Percentiles rank a stretch among this genome's conserved stretches.
These are phyloP conservation scores for Martiniozyma abietophila DNA, from an alignment of 805 yeast genomes.

Conservation along the genomic window DNA sequence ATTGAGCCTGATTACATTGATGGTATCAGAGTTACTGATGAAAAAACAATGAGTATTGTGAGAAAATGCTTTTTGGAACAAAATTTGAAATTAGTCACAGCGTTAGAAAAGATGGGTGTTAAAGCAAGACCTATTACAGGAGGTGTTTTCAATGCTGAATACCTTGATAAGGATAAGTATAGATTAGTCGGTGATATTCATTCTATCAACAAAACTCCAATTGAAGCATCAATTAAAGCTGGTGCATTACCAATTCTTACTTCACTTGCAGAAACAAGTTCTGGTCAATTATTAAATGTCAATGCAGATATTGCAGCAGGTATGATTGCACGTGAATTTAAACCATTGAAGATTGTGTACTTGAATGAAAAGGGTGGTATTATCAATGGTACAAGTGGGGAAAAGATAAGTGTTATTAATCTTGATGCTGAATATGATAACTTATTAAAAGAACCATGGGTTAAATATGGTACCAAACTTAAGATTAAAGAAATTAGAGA, in stretches of 20 bases:
- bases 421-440: constrained; percentile 94
- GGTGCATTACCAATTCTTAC: constrained; percentile 97
- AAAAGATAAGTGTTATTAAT: constrained; percentile 81
- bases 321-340: constrained; percentile 91
- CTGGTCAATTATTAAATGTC: constrained; percentile 94
- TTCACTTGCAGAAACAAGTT: constrained; percentile 91
- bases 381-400: constrained; percentile 84
- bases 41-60: constrained; percentile 91
- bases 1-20: constrained; percentile 93
- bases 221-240: constrained; percentile 89
- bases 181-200: constrained; percentile 86
- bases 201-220: constrained; percentile 77
- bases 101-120: constrained; percentile 92
- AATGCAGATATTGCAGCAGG: constrained; percentile 99
- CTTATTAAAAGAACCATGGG: constrained; percentile 92
- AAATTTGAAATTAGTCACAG: constrained; percentile 89
- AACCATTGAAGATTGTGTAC: constrained; percentile 94
- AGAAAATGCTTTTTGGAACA: constrained; percentile 93
- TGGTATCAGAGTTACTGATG: constrained; percentile 94
- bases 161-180: constrained; percentile 83
- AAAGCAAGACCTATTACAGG: constrained; percentile 98
- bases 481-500: constrained; percentile 96
- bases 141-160: constrained; percentile 92
- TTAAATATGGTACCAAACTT: constrained; percentile 94
- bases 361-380: constrained; percentile 97